phyloP scores from a whole-genome alignment of 208 protist species.

The Trichomonas vaginalis region DNA sequence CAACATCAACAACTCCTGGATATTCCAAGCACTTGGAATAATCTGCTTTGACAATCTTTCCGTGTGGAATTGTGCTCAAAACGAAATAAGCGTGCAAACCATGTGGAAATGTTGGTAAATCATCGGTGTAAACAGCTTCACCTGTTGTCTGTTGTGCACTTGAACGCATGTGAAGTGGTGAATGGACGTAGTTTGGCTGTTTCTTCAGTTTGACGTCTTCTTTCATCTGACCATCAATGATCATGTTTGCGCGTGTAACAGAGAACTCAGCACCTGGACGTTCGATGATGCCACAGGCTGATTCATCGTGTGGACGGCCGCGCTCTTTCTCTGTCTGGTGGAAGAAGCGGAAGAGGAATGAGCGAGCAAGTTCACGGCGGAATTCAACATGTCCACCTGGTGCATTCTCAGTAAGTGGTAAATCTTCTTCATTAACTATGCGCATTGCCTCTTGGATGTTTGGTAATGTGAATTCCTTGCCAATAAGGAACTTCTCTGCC shows the following conservation, averaged over 20 bases:
- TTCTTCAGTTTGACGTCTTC: neutral
- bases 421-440: slow-evolving; percentile 17
- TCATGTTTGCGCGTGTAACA: neutral
- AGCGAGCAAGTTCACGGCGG: slow-evolving; percentile 39
- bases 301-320: neutral
- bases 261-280: neutral
- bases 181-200: neutral
- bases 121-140: slow-evolving; percentile 51
- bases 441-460: slow-evolving; percentile 11
- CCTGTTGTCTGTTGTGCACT: slow-evolving; percentile 52
- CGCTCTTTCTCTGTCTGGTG: neutral
- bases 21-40: slow-evolving; percentile 16
- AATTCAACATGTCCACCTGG: slow-evolving; percentile 55
- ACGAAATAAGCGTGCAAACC: slow-evolving; percentile 23
- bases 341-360: slow-evolving; percentile 66
- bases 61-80: slow-evolving; percentile 24
- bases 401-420: slow-evolving; percentile 16
- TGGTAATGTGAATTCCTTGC: slow-evolving; percentile 21
- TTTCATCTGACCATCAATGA: neutral
- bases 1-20: slow-evolving; percentile 27
- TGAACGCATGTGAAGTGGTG: slow-evolving; percentile 28
- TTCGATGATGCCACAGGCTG: neutral
- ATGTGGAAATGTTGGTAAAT: neutral
- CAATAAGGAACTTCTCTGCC: slow-evolving; percentile 34
- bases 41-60: slow-evolving; percentile 23